Base-by-base conservation (phyloP, 1,139 yeast genomes). In the Nakaseomyces sp. region DNA sequence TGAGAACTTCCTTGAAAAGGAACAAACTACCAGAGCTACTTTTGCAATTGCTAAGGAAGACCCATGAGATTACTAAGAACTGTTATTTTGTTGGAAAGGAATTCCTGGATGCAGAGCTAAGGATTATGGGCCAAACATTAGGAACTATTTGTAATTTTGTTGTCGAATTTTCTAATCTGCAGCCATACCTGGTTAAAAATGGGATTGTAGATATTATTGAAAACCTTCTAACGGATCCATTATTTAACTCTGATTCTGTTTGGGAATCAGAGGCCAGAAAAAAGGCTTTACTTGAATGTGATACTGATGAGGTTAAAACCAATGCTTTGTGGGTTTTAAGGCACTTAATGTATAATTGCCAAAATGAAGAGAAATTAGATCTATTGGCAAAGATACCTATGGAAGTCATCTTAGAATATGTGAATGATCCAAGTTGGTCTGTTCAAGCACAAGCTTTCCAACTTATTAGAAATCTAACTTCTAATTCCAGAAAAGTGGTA, bases 141-240 rank as follows among this genome's bases (percentile, higher is more conserved):
- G 86, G 93, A 2, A 74, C 79, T 3, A 64, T 85, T 20, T 84
- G 95, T 35, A 88, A 88, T 57, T 71, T 86, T 44, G 78, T 85
- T 9, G 71, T 87, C 25, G 96, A 87, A 50, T 87, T 86, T 60
- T 80, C 89, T 44, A 83, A 91, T 1, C 69, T 85, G 52, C 74
- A 86, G 43, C 68, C 73, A 40, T 72, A 71, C 41, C 69, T 84
- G 44, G 66, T 81, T 29, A 73, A 76, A 17, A 71, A 74, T 49
- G 84, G 79, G 2, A 65, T 76, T 4, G 69, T 84, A 35, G 67
- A 74, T 5, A 60, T 71, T 3, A 71, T 79, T 41, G 64, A 69
- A 41, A 70, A 63, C 43, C 62, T 58, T 49, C 45, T 61, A 36
- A 50, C 45, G 7, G 57, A 56, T 45, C 61, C 63, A 8, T 64